A percentile compares a stretch with the other conserved stretches of the same genome.
phyloP scores from a whole-genome alignment of 495 filamentous ascomycete genomes.

The Xylaria sp. region DNA sequence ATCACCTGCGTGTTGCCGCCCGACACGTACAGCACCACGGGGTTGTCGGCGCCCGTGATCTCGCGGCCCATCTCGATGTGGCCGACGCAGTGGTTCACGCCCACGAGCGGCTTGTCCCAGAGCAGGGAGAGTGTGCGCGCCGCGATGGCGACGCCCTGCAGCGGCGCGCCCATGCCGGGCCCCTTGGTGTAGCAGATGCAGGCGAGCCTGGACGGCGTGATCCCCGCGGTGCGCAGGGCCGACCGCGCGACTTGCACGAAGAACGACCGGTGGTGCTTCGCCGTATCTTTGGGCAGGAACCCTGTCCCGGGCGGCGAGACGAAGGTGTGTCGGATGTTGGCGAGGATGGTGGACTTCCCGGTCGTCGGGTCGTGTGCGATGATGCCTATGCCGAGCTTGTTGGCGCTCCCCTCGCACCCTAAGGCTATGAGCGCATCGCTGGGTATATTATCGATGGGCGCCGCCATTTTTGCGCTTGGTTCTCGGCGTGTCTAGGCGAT shows the following conservation, averaged over 20 bases:
- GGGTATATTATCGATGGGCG: conserved; percentile 19
- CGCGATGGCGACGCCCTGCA: conserved; percentile 86
- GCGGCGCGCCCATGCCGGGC: conserved; percentile 93
- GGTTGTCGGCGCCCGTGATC: conserved; percentile 90
- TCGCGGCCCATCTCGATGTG: conserved; percentile 98
- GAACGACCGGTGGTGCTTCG: conserved; percentile 86
- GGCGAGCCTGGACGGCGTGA: conserved; percentile 69
- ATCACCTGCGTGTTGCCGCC: conserved; percentile 99
- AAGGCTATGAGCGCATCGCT: conserved; percentile 68
- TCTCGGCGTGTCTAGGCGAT: background rate
- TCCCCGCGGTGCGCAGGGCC: conserved; percentile 72
- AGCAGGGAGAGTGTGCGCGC: conserved; percentile 83
- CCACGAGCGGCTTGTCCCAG: conserved; percentile 86
- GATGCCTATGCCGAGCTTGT: conserved; percentile 94
- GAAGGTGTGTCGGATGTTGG: conserved; percentile 95
- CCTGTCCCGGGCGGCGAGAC: conserved; percentile 89
- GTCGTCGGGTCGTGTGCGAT: conserved; percentile 76
- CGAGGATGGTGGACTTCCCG: conserved; percentile 75
- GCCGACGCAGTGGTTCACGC: conserved; percentile 96
- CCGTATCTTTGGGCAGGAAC: conserved; percentile 96
- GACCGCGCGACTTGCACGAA: conserved; percentile 80
- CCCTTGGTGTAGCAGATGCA: conserved; percentile 97
- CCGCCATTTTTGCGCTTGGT: conserved; percentile 19
- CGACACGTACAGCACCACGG: conserved; percentile 93
- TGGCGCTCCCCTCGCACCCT: conserved; percentile 95